A percentile compares a stretch with the other conserved stretches of the same genome.
Evolutionary conservation across 2,329 filamentous ascomycete species (phyloP).

Genomic region (Pseudocercospora vitis): DNA sequence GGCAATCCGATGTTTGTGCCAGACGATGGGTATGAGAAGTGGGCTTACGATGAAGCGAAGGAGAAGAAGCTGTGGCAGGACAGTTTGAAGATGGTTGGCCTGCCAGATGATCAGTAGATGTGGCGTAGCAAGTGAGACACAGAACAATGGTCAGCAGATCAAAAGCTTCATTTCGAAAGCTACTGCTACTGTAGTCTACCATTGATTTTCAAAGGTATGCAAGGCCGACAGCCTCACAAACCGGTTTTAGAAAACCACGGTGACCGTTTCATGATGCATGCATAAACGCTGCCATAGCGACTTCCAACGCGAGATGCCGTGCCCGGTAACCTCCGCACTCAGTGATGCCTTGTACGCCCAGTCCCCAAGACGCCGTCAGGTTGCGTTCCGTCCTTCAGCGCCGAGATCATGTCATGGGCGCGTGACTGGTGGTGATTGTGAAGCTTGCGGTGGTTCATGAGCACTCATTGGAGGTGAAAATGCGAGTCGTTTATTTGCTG

Average conservation of each 20-base stretch:
- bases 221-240: constrained; percentile 14
- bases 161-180: constrained; percentile 23
- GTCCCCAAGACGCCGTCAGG: constrained; percentile 34
- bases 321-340: constrained; percentile 24
- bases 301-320: constrained; percentile 24
- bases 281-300: constrained; percentile 10
- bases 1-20: constrained; percentile 18
- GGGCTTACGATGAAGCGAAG: constrained; percentile 42
- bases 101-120: constrained; percentile 18
- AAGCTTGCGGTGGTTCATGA: constrained; percentile 31
- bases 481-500: constrained; percentile 51
- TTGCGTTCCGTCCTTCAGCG: constrained; percentile 38
- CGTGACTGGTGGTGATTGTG: constrained; percentile 31
- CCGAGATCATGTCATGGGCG: constrained; percentile 34
- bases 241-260: constrained; percentile 34
- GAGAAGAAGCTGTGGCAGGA: constrained; percentile 46
- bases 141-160: constrained; percentile 16
- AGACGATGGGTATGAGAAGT: constrained; percentile 37
- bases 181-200: constrained; percentile 19
- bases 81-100: constrained; percentile 18
- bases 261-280: constrained; percentile 20
- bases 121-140: too few relatives aligned
- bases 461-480: constrained; percentile 27
- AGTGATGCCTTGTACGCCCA: constrained; percentile 23
- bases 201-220: constrained; percentile 32